phyloP scores from a whole-genome alignment of 2,329 filamentous ascomycete species.

The Huntiella decipiens region DNA sequence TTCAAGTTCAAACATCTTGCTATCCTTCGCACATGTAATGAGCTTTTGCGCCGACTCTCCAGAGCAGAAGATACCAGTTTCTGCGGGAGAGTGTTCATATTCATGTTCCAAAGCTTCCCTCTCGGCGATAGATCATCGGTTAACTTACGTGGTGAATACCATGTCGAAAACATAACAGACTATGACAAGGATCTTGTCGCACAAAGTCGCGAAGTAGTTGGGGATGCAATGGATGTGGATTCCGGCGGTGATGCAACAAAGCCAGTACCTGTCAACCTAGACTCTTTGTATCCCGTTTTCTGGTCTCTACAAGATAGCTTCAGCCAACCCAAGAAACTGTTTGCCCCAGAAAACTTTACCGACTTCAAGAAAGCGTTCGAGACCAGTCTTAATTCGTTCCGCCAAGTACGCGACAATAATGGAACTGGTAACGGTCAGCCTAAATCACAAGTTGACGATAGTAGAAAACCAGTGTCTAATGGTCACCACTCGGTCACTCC shows the following conservation, averaged over 20 bases:
- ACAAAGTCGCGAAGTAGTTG: conserved; percentile 16
- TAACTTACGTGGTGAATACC: conserved; percentile 87
- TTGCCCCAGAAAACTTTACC: conserved; percentile 50
- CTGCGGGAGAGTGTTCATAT: conserved; percentile 93
- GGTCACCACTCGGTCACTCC: not conserved
- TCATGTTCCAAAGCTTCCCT: conserved; percentile 94
- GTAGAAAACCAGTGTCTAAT: not conserved
- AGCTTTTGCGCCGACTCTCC: conserved; percentile 81
- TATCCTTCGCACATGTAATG: conserved; percentile 87
- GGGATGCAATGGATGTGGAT: conserved; percentile 44
- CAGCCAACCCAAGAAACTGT: conserved; percentile 71
- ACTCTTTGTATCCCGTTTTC: conserved; percentile 72
- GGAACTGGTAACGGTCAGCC: conserved; percentile 18
- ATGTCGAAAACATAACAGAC: conserved; percentile 80
- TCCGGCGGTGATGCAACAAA: conserved; percentile 27
- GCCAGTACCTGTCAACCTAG: conserved; percentile 27
- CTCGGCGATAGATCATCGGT: conserved; percentile 94
- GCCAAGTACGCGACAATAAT: conserved; percentile 30
- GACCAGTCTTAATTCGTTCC: conserved; percentile 39
- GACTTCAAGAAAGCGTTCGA: conserved; percentile 66
- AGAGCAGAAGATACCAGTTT: conserved; percentile 93
- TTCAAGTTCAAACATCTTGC: conserved; percentile 72
- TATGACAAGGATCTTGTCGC: conserved; percentile 41
- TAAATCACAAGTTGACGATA: not conserved
- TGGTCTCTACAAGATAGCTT: conserved; percentile 89